A percentile compares a stretch with the other conserved stretches of the same genome.
Conservation (phyloP, 129 eudicot genomes). For the Helianthus tuberosus region DNA sequence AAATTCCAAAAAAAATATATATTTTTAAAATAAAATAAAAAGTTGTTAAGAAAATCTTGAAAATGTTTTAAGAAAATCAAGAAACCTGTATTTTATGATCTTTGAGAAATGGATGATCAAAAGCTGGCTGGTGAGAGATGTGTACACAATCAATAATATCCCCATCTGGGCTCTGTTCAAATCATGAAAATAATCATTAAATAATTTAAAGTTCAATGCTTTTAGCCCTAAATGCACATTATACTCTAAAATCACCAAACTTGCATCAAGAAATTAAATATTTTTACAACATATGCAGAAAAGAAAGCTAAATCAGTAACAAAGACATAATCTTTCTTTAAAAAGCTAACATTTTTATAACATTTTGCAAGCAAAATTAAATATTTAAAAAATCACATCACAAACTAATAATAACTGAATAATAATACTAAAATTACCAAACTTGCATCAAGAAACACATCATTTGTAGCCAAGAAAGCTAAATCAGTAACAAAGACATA, state of each 20-base stretch:
- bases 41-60: conserved; percentile 4
- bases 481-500: too few species aligned
- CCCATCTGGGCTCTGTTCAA: conserved; percentile 87
- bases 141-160: conserved; percentile 88
- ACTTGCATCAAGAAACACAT: too few species aligned
- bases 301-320: conserved; percentile 11
- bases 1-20: neutral
- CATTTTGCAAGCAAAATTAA: conserved; percentile 17
- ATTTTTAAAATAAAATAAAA: neutral
- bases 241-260: conserved; percentile 1
- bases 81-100: conserved; percentile 93
- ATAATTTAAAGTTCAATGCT: neutral
- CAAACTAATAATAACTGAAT: neutral
- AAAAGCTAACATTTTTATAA: neutral
- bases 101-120: conserved; percentile 94
- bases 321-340: conserved; percentile 1
- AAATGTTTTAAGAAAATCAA: neutral
- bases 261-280: conserved; percentile 12
- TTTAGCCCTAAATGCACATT: conserved; percentile 21
- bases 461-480: too few species aligned
- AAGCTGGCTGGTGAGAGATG: conserved; percentile 93
- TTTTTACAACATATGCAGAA: neutral
- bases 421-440: too few species aligned
- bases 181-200: conserved; percentile 31
- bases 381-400: neutral